phyloP scores from a whole-genome alignment of 2,329 filamentous ascomycete genomes.

The Clonostachys chloroleuca region DNA sequence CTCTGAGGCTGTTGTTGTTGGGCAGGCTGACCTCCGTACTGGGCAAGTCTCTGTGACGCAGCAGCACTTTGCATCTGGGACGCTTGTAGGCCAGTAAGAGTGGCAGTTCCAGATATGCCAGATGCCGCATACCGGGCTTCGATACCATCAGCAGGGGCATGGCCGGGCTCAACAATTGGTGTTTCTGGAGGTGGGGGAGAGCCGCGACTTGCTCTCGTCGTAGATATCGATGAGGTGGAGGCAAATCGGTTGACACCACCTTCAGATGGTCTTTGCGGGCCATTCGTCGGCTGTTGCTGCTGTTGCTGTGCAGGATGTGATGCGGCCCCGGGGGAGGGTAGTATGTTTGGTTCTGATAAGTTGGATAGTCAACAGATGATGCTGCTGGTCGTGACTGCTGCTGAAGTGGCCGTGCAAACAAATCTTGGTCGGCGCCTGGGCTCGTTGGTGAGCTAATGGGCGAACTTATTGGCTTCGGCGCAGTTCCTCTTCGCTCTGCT shows the following conservation, averaged over 20 bases:
- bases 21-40: constrained; percentile 54
- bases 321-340: constrained; percentile 51
- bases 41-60: constrained; percentile 73
- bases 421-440: constrained; percentile 69
- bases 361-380: constrained; percentile 35
- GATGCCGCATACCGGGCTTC: constrained; percentile 89
- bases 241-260: constrained; percentile 53
- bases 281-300: constrained; percentile 19
- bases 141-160: constrained; percentile 73
- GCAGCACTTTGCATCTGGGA: constrained; percentile 68
- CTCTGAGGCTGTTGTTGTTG: constrained; percentile 29
- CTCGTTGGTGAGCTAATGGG: constrained; percentile 81
- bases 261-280: not conserved
- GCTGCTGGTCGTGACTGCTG: constrained; percentile 32
- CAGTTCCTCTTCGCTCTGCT: constrained; percentile 78
- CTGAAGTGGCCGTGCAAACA: constrained; percentile 66
- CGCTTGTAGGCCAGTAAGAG: constrained; percentile 66
- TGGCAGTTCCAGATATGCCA: constrained; percentile 82
- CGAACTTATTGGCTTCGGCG: constrained; percentile 77
- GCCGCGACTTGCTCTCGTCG: constrained; percentile 84
- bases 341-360: constrained; percentile 53
- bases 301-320: constrained; percentile 7
- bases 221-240: constrained; percentile 90
- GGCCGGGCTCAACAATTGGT: constrained; percentile 69
- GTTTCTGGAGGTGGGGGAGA: constrained; percentile 95